phyloP scores from a whole-genome alignment of 768 basidiomycete genomes.

The Porphyrellus cyaneotinctus region DNA sequence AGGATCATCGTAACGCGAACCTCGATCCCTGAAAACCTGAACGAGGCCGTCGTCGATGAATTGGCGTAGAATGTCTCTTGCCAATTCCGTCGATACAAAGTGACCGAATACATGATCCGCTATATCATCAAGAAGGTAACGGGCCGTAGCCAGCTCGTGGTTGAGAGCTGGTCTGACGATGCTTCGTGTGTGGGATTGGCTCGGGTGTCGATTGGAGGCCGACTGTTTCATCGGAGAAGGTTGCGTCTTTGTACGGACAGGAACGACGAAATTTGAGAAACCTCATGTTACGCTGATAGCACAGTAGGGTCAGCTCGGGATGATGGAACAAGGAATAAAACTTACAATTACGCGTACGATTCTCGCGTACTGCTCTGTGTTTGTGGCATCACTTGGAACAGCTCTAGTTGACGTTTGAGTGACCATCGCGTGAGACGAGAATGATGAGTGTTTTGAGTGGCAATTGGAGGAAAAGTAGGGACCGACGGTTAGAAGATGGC shows the following conservation, averaged over 20 bases:
- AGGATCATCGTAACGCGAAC: too few species aligned
- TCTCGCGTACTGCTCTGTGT: neutral
- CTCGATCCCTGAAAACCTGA: neutral
- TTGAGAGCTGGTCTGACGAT: neutral
- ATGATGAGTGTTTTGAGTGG: neutral
- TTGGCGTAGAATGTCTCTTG: neutral
- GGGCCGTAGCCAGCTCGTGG: slow-evolving; percentile 6
- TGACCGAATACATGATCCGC: slow-evolving; percentile 9
- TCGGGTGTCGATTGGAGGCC: neutral
- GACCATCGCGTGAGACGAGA: neutral
- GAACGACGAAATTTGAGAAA: neutral
- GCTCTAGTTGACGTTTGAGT: neutral
- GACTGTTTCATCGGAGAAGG: slow-evolving; percentile 4
- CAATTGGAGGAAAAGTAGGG: neutral
- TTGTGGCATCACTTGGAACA: neutral
- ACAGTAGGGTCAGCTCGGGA: neutral
- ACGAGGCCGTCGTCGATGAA: neutral
- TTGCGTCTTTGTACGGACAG: neutral
- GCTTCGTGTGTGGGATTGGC: neutral
- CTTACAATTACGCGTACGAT: neutral
- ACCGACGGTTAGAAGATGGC: neutral
- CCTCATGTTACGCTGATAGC: neutral
- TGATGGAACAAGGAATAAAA: neutral
- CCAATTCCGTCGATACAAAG: neutral
- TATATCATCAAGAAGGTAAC: slow-evolving; percentile 9